Percentiles rank a stretch among this genome's conserved stretches.
These are phyloP conservation scores for Penicillium coffeae DNA, from an alignment of 495 filamentous ascomycete genomes.

Conservation along the genomic window DNA sequence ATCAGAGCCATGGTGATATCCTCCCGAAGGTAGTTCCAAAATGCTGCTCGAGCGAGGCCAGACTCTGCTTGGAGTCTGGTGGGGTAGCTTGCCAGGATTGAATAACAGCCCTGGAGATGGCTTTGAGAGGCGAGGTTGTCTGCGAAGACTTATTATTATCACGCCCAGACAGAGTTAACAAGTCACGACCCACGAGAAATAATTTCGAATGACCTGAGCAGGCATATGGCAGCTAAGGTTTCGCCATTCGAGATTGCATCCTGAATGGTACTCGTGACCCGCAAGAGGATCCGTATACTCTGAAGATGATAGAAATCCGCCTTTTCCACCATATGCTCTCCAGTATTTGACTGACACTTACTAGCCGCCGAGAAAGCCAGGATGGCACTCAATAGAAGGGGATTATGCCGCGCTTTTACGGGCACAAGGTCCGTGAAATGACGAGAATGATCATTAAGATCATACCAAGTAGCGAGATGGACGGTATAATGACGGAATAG, in stretches of 20 bases:
- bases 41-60: conserved; percentile 26
- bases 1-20: conserved; percentile 37
- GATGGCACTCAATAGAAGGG: conserved; percentile 32
- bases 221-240: conserved; percentile 31
- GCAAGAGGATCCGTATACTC: conserved; percentile 13
- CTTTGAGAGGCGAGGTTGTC: conserved; percentile 19
- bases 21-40: conserved; percentile 40
- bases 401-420: conserved; percentile 19
- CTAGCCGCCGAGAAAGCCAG: conserved; percentile 31
- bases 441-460: conserved; percentile 28
- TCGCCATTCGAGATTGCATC: conserved; percentile 21
- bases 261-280: conserved; percentile 7
- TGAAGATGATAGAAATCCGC: conserved; percentile 24
- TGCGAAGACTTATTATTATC: background rate
- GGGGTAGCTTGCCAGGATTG: conserved; percentile 13
- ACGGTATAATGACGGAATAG: conserved; percentile 31
- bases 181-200: conserved; percentile 15
- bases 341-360: conserved; percentile 6
- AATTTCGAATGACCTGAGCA: conserved; percentile 39
- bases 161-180: background rate
- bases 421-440: conserved; percentile 30
- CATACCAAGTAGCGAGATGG: conserved; percentile 34
- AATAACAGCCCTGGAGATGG: conserved; percentile 28
- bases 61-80: conserved; percentile 12
- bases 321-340: conserved; percentile 1